Conservation (phyloP, 2,329 filamentous ascomycete species). For the Colletotrichum tabaci region DNA sequence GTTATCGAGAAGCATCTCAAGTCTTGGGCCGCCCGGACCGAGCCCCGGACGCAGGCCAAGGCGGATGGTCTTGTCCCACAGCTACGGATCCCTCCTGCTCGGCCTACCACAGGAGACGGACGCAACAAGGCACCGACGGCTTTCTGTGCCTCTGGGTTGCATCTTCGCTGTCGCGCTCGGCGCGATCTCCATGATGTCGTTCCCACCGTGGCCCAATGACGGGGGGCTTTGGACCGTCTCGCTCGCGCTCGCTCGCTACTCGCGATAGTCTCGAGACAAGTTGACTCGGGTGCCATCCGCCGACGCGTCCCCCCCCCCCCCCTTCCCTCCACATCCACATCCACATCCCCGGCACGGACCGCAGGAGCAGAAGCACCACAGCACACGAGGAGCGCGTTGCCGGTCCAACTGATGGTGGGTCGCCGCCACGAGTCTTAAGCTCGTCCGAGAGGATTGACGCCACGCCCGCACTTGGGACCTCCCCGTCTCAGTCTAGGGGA, state of each 20-base stretch:
- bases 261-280: slow-evolving; percentile 21
- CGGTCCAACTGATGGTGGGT: slow-evolving; percentile 18
- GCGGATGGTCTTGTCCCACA: slow-evolving; percentile 28
- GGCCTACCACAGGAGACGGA: not conserved
- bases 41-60: slow-evolving; percentile 36
- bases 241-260: slow-evolving; percentile 33
- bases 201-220: not conserved
- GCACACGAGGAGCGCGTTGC: slow-evolving; percentile 22
- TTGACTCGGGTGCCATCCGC: not conserved
- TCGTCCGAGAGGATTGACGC: slow-evolving; percentile 27
- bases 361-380: not conserved
- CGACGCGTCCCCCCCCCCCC: not conserved
- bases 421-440: slow-evolving; percentile 32
- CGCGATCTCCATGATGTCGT: slow-evolving; percentile 17
- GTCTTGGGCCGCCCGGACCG: slow-evolving; percentile 27
- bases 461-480: slow-evolving; percentile 21
- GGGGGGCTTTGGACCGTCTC: not conserved
- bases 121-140: slow-evolving; percentile 13
- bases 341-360: slow-evolving; percentile 32
- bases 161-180: slow-evolving; percentile 23
- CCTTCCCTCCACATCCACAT: not conserved
- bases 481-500: not conserved
- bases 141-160: not conserved
- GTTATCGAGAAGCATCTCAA: slow-evolving; percentile 1
- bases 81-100: slow-evolving; percentile 31